Evolutionary conservation across 768 basidiomycete species (phyloP).

Genomic region (Mycena venus): DNA sequence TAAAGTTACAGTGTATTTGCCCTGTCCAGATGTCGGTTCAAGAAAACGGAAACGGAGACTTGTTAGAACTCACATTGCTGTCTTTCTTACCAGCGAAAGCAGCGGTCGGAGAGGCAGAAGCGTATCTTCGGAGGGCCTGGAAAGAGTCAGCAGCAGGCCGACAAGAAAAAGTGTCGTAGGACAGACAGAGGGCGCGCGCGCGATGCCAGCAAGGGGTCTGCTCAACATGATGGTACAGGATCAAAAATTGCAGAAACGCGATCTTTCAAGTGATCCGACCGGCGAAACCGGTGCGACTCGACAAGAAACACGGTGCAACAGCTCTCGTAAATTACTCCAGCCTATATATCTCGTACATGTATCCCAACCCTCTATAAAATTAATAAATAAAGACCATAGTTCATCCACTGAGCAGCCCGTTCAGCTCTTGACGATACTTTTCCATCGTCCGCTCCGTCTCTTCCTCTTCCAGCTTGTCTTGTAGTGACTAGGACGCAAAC

Average conservation of each 20-base stretch:
- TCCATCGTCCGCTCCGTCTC: slow-evolving; percentile 92
- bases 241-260: slow-evolving; percentile 28
- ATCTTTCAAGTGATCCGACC: slow-evolving; percentile 15
- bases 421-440: slow-evolving; percentile 89
- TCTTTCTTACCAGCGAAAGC: slow-evolving; percentile 93
- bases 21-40: slow-evolving; percentile 60
- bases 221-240: slow-evolving; percentile 65
- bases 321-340: neutral
- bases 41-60: slow-evolving; percentile 4
- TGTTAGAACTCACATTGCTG: slow-evolving; percentile 74
- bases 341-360: slow-evolving; percentile 6
- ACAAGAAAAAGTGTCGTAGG: neutral
- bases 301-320: too few relatives aligned
- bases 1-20: slow-evolving; percentile 96
- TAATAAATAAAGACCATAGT: slow-evolving; percentile 12
- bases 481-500: slow-evolving; percentile 58
- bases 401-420: slow-evolving; percentile 82
- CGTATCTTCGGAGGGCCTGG: slow-evolving; percentile 73
- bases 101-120: slow-evolving; percentile 86
- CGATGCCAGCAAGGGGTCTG: slow-evolving; percentile 68
- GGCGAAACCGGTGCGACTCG: neutral
- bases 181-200: slow-evolving; percentile 68
- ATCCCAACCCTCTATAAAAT: slow-evolving; percentile 21
- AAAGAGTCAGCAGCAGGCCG: slow-evolving; percentile 29
- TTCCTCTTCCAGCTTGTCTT: slow-evolving; percentile 79